Evolutionary conservation across 2,329 filamentous ascomycete species (phyloP).

Genomic region (Neofusicoccum laricinum): DNA sequence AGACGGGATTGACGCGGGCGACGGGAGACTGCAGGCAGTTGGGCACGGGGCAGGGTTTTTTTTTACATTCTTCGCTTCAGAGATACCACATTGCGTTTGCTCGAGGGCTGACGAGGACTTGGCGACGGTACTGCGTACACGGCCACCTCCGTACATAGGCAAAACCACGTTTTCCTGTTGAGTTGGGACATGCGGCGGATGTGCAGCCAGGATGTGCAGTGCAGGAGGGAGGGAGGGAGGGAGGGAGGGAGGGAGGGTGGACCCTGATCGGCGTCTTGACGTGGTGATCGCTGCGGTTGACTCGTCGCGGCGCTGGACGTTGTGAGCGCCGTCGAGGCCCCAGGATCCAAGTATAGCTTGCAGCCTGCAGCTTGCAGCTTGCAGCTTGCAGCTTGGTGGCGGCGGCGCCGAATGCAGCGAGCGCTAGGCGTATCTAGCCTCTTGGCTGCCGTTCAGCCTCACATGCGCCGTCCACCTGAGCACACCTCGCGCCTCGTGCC

Average conservation of each 20-base stretch:
- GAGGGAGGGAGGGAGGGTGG: no score
- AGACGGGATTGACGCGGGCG: no score
- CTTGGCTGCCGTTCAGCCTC: constrained; percentile 10
- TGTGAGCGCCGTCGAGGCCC: no score
- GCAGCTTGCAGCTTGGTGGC: no score
- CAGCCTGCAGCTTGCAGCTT: no score
- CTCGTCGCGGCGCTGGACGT: no score
- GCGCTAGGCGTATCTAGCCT: background rate
- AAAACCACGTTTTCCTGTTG: background rate
- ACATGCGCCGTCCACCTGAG: constrained; percentile 9
- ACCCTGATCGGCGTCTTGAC: background rate
- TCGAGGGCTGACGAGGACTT: background rate
- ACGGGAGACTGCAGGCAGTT: no score
- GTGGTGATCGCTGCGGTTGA: no score
- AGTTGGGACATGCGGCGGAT: background rate
- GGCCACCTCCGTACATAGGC: background rate
- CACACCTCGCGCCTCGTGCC: background rate
- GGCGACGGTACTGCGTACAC: background rate
- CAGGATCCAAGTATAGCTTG: no score
- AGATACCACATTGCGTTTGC: constrained; percentile 3
- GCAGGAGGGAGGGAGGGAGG: no score
- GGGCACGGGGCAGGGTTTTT: background rate
- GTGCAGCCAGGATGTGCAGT: background rate
- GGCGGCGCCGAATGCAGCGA: background rate
- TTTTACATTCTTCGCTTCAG: constrained; percentile 1